Conservation (phyloP, 2,329 filamentous ascomycete genomes). For the Venturia nashicola region DNA sequence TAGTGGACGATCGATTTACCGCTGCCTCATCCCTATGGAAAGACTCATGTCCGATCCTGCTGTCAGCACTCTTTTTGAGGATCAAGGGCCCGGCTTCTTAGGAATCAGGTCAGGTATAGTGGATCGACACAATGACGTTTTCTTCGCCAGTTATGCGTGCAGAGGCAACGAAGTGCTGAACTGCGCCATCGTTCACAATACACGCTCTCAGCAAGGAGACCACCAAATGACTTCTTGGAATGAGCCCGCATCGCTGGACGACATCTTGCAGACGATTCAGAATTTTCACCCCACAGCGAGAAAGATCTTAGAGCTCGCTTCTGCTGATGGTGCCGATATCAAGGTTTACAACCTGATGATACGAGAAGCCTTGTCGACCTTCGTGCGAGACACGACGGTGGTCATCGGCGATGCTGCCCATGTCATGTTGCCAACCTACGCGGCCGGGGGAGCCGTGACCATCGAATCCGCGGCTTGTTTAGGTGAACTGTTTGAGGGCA, state of each 20-base stretch:
- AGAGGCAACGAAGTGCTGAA: not conserved
- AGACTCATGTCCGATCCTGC: not conserved
- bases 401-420: slow-evolving; percentile 3
- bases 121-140: not conserved
- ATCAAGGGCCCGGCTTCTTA: not conserved
- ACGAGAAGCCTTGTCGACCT: not conserved
- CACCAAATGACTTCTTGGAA: not conserved
- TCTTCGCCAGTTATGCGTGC: not conserved
- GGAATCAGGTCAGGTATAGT: not conserved
- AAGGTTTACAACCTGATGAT: not conserved
- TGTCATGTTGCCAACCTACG: slow-evolving; percentile 5
- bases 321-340: not conserved
- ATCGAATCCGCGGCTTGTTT: not conserved
- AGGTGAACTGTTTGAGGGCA: not conserved
- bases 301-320: not conserved
- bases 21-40: not conserved
- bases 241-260: not conserved
- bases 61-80: not conserved
- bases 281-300: not conserved
- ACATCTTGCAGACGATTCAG: not conserved
- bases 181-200: not conserved
- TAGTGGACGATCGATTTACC: not conserved
- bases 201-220: not conserved
- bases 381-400: not conserved
- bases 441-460: not conserved